Evolutionary conservation across 2,329 filamentous ascomycete species (phyloP).

Genomic region (Exophiala xenobiotica): DNA sequence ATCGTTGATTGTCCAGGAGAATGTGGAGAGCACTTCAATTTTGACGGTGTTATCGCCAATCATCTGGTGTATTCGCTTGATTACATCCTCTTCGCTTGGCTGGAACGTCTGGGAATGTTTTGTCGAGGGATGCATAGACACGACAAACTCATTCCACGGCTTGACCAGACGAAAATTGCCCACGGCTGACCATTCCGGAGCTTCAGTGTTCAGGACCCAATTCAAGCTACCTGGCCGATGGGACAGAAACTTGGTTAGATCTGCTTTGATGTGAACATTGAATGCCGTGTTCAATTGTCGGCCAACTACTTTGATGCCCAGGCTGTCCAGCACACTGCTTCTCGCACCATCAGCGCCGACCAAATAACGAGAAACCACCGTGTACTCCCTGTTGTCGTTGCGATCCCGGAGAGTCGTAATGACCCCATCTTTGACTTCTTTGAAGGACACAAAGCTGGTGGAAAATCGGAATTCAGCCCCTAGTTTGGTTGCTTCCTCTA

Average conservation of each 20-base stretch:
- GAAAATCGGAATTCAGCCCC: constrained; percentile 43
- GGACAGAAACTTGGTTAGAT: neutral
- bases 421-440: constrained; percentile 31
- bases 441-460: constrained; percentile 35
- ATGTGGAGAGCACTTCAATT: constrained; percentile 12
- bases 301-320: neutral
- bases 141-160: constrained; percentile 5
- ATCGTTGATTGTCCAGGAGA: constrained; percentile 8
- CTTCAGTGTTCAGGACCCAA: constrained; percentile 3
- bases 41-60: constrained; percentile 1
- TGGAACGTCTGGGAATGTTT: constrained; percentile 17
- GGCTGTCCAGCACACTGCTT: neutral
- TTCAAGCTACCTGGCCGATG: neutral
- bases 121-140: constrained; percentile 2
- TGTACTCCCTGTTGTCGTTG: neutral
- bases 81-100: constrained; percentile 1
- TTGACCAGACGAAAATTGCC: constrained; percentile 1
- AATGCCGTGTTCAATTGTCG: neutral
- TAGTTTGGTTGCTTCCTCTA: constrained; percentile 37
- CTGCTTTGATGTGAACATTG: constrained; percentile 4
- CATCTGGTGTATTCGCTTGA: neutral
- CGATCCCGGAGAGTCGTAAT: constrained; percentile 20
- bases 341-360: constrained; percentile 18
- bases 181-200: constrained; percentile 1
- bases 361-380: neutral